phyloP scores from a whole-genome alignment of 2,329 filamentous ascomycete species.

The Allantophomopsis cytisporea region DNA sequence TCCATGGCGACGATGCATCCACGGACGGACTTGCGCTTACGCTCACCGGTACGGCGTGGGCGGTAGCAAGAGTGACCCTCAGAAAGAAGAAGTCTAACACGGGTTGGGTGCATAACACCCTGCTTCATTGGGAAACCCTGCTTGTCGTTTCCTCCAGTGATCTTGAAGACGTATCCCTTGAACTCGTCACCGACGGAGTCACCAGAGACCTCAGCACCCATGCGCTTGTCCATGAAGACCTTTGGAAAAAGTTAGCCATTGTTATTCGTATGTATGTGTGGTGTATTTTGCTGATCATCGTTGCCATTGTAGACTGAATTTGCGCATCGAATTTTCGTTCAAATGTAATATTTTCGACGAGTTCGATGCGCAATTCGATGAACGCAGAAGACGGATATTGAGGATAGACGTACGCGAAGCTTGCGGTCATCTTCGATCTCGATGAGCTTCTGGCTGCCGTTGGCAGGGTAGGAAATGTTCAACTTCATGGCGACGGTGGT shows the following conservation, averaged over 20 bases:
- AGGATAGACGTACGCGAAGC: slow-evolving; percentile 44
- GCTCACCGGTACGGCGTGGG: slow-evolving; percentile 92
- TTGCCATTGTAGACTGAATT: no score
- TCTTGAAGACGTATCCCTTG: slow-evolving; percentile 99
- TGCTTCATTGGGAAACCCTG: slow-evolving; percentile 99
- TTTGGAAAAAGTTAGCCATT: no score
- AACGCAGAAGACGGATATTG: no score
- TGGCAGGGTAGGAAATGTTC: slow-evolving; percentile 71
- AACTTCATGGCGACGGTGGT: slow-evolving; percentile 46
- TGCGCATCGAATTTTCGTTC: no score
- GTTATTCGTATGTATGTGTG: no score
- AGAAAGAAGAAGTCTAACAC: slow-evolving; percentile 91
- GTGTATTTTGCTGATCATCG: no score
- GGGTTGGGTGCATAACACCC: slow-evolving; percentile 96
- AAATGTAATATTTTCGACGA: no score
- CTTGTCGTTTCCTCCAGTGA: slow-evolving; percentile 99
- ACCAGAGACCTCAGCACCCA: slow-evolving; percentile 84
- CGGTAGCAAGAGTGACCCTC: slow-evolving; percentile 99
- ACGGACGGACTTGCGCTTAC: slow-evolving; percentile 98
- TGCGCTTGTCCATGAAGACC: slow-evolving; percentile 95
- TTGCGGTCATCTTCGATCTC: slow-evolving; percentile 99
- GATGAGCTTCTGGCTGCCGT: slow-evolving; percentile 99
- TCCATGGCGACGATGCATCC: slow-evolving; percentile 98
- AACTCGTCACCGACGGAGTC: slow-evolving; percentile 97
- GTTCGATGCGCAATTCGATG: no score